Base-by-base conservation (phyloP, 1,139 yeast genomes). In the Lodderomyces metapsilosis region DNA sequence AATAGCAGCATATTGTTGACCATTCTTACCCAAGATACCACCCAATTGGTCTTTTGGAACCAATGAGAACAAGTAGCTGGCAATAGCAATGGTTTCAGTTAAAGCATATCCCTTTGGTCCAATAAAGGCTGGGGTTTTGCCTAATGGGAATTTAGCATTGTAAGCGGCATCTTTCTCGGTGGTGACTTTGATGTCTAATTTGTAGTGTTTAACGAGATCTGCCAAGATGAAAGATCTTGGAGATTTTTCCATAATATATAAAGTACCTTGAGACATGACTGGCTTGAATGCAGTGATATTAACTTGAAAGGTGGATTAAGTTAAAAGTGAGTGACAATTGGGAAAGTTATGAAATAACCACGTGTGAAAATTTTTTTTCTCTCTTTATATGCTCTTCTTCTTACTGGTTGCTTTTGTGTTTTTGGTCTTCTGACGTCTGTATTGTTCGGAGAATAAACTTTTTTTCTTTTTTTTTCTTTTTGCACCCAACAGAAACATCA, bases 101-200 rank as follows among this genome's bases (percentile, higher is more conserved):
- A 91, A 74, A 63, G 80, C 80, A 74, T 73, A 80, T 44, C 96
- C 96, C 64, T 86, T 84, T 52, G 85, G 80, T 46, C 89, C 92
- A 56, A 80, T 61, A 56, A 85, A 87, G 52, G 89, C 84, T 57
- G 98, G 98, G 50, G 79, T 75, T 66, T 77, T 79, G 57, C 69
- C 74, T 59, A 82, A 68, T 56, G 96, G 96, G 80, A 87, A 88
- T 21, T 68, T 61, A 47, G 59, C 59, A 44, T 61, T 58, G 65
- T 66, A 82, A 37, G 58, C 67, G 43, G 64, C 68, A 48, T 68
- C 74, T 43, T 58, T 56, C 45, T 67, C 72, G 47, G 70, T 34
- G 34, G 43, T 70, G 49, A 83, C 57, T 53, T 74, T 69, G 59
- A 88, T 68, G 53, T 88, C 95, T 52, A 91, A 74, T 52, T 78